Evolutionary conservation across 257 asterid genomes (phyloP), one percentile per base, ranked within the genome.

Genomic region (Fraxinus excelsior): DNA sequence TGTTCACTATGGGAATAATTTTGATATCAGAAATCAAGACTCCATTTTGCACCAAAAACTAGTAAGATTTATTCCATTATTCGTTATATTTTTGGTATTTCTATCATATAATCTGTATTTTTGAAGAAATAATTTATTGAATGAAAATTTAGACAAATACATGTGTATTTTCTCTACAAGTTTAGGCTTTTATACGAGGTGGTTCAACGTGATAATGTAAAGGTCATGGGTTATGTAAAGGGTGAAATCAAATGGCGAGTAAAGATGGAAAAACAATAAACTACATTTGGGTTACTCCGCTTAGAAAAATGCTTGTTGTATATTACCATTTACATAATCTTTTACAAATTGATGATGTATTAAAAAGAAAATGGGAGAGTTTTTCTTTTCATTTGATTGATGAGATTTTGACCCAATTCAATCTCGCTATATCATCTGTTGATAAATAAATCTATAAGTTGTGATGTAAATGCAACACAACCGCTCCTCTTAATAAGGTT

Each of bases 1-100:
- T 0, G 72, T 76, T 46, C 84, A 85, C 2, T 84, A 76, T 67
- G 91, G 84, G 60, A 62, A 51, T 77, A 34, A 16, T 40, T 60
- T 46, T 21, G 68, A 69, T 14, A 13, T 74, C 40, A 76, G 64
- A 53, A 73, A 82, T 67, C 76, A 69, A 66, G 82, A 76, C 29
- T 60, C 76, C 28, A 18, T 71, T 76, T 53, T 66, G 14, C 42
- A 79, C 66, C 73, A 42, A 65, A 78, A 74, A 76, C n/a, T 84
- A 0, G 90, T 86, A 83, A 81, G 76, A 67, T 42, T 74, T 56
- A 25, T 40, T 46, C n/a, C 8, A 5, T 18, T 12, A 62, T 62
- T 10, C 68, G 4, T 5, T 58, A n/a, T 58, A 21, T 29, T 75
- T 56, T 23, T 58, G 67, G 8, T 58, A 1, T 58, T 21, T 23